A percentile compares a stretch with the other conserved stretches of the same genome.
These are phyloP conservation scores for Chaetothyriales sp. DNA, from an alignment of 2,329 filamentous ascomycete genomes.

Conservation along the genomic window DNA sequence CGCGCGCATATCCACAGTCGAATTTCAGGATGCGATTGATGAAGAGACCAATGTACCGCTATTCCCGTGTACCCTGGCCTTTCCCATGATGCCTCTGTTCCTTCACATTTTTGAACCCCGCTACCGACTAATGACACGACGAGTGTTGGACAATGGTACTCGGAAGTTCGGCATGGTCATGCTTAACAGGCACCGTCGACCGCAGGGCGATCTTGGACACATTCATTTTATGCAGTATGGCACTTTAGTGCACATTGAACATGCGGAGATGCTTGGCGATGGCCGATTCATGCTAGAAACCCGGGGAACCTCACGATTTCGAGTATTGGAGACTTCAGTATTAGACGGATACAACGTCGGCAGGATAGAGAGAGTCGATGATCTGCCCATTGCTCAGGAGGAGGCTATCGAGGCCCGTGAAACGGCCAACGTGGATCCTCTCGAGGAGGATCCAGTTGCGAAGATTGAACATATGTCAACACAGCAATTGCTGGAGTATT, in stretches of 20 bases:
- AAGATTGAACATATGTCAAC: constrained; percentile 50
- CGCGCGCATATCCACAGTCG: constrained; percentile 38
- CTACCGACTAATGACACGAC: constrained; percentile 76
- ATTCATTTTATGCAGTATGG: constrained; percentile 57
- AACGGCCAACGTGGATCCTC: constrained; percentile 28
- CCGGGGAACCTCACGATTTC: constrained; percentile 61
- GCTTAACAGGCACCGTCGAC: constrained; percentile 41
- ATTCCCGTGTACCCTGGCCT: constrained; percentile 69
- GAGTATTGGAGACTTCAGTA: constrained; percentile 46
- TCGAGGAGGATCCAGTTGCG: constrained; percentile 19
- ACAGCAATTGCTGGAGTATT: constrained; percentile 49
- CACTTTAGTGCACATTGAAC: constrained; percentile 61
- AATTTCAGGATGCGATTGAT: constrained; percentile 39
- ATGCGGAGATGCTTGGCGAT: constrained; percentile 58
- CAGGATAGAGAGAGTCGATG: constrained; percentile 61
- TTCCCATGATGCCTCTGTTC: constrained; percentile 71
- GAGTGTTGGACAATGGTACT: constrained; percentile 53
- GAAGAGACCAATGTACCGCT: constrained; percentile 51
- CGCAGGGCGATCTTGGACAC: constrained; percentile 38
- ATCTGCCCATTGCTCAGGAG: constrained; percentile 68
- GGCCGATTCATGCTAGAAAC: constrained; percentile 72
- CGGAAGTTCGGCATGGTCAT: constrained; percentile 76
- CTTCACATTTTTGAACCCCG: constrained; percentile 86
- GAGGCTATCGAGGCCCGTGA: constrained; percentile 60
- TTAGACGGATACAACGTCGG: constrained; percentile 66